A percentile compares a stretch with the other conserved stretches of the same genome.
phyloP scores from a whole-genome alignment of 306 rosid species.

The Hippophae tibetana region DNA sequence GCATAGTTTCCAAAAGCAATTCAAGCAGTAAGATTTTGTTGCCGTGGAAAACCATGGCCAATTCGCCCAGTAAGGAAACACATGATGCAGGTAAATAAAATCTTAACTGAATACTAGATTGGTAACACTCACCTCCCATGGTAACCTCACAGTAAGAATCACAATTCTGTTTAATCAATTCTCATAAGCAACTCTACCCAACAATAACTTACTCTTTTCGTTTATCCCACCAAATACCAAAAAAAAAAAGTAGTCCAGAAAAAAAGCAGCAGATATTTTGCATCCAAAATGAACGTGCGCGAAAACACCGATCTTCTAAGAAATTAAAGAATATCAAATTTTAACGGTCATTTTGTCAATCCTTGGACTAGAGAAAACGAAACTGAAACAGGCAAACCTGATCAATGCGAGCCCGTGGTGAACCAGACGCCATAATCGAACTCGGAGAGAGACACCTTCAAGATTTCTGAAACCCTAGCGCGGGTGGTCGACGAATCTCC shows the following conservation, averaged over 20 bases:
- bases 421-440: slow-evolving; percentile 59
- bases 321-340: background rate
- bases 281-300: background rate
- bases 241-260: background rate
- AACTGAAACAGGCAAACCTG: slow-evolving; percentile 39
- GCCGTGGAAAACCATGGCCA: too few species aligned
- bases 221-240: too few species aligned
- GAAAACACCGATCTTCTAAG: background rate
- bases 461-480: slow-evolving; percentile 5
- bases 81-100: too few species aligned
- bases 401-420: slow-evolving; percentile 57
- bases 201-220: too few species aligned
- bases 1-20: background rate
- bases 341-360: background rate
- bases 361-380: slow-evolving; percentile 19
- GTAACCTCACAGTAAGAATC: too few species aligned
- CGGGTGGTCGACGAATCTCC: slow-evolving; percentile 1
- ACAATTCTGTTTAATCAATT: too few species aligned
- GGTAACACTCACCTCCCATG: too few species aligned
- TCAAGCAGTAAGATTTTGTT: too few species aligned
- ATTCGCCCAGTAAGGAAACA: too few species aligned
- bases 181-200: too few species aligned
- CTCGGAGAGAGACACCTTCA: slow-evolving; percentile 12
- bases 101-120: too few species aligned
- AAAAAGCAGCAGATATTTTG: background rate